Conservation (phyloP, 2,329 filamentous ascomycete species). For the Botrytis hyacinthi region DNA sequence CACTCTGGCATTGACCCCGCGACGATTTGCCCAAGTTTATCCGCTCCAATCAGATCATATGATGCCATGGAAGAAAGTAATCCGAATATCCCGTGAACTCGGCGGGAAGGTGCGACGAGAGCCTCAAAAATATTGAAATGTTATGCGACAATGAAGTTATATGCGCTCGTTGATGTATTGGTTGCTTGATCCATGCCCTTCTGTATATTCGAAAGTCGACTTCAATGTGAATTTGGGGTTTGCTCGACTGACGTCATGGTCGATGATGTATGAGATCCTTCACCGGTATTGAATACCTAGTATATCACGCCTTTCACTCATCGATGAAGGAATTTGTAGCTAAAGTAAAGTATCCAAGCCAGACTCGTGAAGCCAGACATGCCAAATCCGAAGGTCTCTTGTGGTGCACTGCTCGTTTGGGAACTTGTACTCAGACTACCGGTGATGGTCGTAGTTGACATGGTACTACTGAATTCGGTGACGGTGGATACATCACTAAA, state of each 20-base stretch:
- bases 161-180: background rate
- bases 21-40: constrained; percentile 29
- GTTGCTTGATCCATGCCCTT: background rate
- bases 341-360: constrained; percentile 17
- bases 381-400: background rate
- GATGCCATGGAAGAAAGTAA: background rate
- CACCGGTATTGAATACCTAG: background rate
- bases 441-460: constrained; percentile 16
- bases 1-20: constrained; percentile 21
- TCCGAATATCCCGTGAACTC: background rate
- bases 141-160: background rate
- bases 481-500: constrained; percentile 11
- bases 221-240: background rate
- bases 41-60: constrained; percentile 30
- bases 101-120: background rate
- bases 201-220: background rate
- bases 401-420: constrained; percentile 6
- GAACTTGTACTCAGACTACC: constrained; percentile 5
- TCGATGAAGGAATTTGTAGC: constrained; percentile 8
- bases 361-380: background rate
- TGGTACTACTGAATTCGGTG: constrained; percentile 15
- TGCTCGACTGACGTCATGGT: background rate
- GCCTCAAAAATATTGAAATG: background rate
- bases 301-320: background rate
- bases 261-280: background rate